phyloP scores from a whole-genome alignment of 2,329 filamentous ascomycete species.

The Claviceps cyperi region DNA sequence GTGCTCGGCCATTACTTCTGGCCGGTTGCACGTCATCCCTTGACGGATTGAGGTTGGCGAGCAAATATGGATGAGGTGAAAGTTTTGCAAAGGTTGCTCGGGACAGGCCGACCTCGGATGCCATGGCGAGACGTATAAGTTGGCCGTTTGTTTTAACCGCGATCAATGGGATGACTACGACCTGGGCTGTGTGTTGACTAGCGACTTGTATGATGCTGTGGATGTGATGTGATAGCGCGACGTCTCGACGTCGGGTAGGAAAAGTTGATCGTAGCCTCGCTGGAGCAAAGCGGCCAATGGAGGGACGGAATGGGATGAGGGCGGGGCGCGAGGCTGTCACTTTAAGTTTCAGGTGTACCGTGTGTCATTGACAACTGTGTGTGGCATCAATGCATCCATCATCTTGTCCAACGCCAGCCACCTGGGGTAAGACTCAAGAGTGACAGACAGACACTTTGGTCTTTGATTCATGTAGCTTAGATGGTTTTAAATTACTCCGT shows the following conservation, averaged over 20 bases:
- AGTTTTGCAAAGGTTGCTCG: slow-evolving; percentile 75
- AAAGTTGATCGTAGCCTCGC: slow-evolving; percentile 5
- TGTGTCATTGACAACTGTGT: too few relatives aligned
- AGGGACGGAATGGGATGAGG: neutral
- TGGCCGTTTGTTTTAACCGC: too few relatives aligned
- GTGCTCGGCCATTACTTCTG: slow-evolving; percentile 69
- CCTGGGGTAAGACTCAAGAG: too few relatives aligned
- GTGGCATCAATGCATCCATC: too few relatives aligned
- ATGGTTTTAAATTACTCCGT: too few relatives aligned
- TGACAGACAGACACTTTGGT: too few relatives aligned
- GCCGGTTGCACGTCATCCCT: slow-evolving; percentile 32
- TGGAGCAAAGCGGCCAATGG: neutral
- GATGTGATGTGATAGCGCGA: neutral
- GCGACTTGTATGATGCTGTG: neutral
- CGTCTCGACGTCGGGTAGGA: neutral
- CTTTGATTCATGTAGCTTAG: too few relatives aligned
- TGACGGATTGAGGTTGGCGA: slow-evolving; percentile 65
- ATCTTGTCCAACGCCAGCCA: too few relatives aligned
- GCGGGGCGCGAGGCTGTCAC: slow-evolving; percentile 1
- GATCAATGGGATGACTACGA: too few relatives aligned
- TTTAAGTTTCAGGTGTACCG: neutral
- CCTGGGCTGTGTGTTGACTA: neutral
- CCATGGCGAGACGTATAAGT: slow-evolving; percentile 11
- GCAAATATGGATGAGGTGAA: slow-evolving; percentile 76
- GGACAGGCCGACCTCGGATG: slow-evolving; percentile 26